These are phyloP conservation scores for Daedaleopsis nitida DNA, from an alignment of 768 basidiomycete species.

Conservation along the genomic window DNA sequence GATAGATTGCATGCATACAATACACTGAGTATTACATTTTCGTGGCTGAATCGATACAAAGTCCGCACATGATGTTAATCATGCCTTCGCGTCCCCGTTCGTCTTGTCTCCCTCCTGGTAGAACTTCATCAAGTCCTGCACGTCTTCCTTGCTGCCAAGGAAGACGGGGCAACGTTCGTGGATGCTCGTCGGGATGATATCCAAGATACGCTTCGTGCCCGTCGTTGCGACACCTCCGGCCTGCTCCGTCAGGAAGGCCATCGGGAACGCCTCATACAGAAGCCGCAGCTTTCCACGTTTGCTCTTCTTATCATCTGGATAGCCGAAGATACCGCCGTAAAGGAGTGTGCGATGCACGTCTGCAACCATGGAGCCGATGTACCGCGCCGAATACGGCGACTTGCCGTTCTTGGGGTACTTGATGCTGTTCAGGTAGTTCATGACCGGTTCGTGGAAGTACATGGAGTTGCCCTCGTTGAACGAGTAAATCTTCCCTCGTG, in stretches of 20 bases:
- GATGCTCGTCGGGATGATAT: conserved; percentile 82
- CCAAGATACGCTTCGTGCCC: conserved; percentile 90
- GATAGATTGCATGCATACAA: neutral
- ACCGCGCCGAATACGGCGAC: conserved; percentile 85
- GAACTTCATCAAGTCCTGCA: conserved; percentile 86
- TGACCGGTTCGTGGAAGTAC: conserved; percentile 87
- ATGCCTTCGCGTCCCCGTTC: conserved; percentile 22
- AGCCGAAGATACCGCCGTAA: conserved; percentile 98
- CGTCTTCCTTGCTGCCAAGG: conserved; percentile 92
- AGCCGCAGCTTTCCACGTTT: conserved; percentile 94
- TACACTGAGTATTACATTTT: neutral
- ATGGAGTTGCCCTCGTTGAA: conserved; percentile 99
- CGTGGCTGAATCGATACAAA: neutral
- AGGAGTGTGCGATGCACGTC: conserved; percentile 96
- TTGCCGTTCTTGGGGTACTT: conserved; percentile 83
- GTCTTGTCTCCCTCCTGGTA: conserved; percentile 49
- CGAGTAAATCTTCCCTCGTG: conserved; percentile 97
- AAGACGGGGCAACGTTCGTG: conserved; percentile 95
- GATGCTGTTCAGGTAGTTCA: conserved; percentile 84
- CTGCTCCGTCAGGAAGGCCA: conserved; percentile 95
- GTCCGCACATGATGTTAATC: too few relatives aligned
- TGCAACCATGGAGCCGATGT: conserved; percentile 99
- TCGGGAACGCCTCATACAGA: conserved; percentile 97
- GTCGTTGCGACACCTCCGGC: conserved; percentile 97
- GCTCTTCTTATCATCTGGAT: conserved; percentile 97